Evolutionary conservation across 2,329 filamentous ascomycete species (phyloP), one percentile per base, ranked within the genome.

Genomic region (Elsinoe ampelina): DNA sequence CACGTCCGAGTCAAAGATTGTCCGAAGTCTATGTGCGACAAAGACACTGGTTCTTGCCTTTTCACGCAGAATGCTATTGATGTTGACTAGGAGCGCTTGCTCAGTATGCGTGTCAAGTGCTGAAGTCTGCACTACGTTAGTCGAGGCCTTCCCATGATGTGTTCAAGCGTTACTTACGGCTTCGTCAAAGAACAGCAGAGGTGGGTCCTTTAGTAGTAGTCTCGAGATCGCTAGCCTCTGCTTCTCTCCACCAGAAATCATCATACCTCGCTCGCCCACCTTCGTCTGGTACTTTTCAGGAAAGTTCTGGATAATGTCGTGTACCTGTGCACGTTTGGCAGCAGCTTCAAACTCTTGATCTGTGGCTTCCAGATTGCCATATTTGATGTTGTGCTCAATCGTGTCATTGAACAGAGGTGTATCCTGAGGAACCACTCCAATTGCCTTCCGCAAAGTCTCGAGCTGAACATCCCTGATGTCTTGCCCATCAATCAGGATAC

Each of bases 351-450:
- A 86, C 58, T 85, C 77, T 32, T 89, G 88, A 8, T 80, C 76
- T 0, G 84, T 79, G 0, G 92, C 91, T 47, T 83, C 81, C 61
- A 97, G 80, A 62, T 87, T 82, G 52, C 93, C 93, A 69, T 98
- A 98, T 61, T 84, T 86, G 65, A 98, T 95, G 69, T 98, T 98
- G 70, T 96, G 89, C 67, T 87, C 86, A 58, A 98, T 92, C 0
- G 90, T 93, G 67, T 95, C 90, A 70, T 98, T 98, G 77, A 98
- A 98, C 1, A 98, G 78, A 0, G 93, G 91, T 0, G 93, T 97
- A 64, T 98, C 93, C 69, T 98, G 95, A 0, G 93, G 93, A 0
- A 98, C 93, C 13, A 98, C 92, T 19, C 93, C 93, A 61, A 98
- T 97, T 2, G 87, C 81, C 61, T 82, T 82, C 5, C 93, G 84